phyloP scores from a whole-genome alignment of 305 asterid genomes.

The Fraxinus sp. region DNA sequence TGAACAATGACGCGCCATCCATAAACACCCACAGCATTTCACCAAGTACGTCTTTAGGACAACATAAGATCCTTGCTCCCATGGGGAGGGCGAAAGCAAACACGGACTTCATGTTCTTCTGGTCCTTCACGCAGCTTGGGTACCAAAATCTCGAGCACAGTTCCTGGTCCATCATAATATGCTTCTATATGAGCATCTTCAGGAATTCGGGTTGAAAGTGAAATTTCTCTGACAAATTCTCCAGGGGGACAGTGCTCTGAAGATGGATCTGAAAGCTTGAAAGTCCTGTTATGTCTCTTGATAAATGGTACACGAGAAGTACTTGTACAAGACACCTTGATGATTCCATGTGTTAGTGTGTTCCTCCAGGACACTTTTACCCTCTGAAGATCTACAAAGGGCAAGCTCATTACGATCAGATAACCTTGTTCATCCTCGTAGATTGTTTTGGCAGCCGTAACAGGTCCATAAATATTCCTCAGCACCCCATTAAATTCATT shows the following conservation, averaged over 20 bases:
- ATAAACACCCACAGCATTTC: constrained; percentile 18
- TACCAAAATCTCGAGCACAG: constrained; percentile 77
- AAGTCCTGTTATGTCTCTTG: constrained; percentile 70
- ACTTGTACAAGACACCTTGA: constrained; percentile 70
- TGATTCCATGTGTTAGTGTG: constrained; percentile 67
- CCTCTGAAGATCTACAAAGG: constrained; percentile 79
- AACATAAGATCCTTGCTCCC: constrained; percentile 60
- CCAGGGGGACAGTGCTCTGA: constrained; percentile 93
- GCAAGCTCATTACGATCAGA: constrained; percentile 67
- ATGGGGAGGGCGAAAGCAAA: constrained; percentile 75
- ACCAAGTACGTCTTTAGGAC: constrained; percentile 39
- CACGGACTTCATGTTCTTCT: constrained; percentile 90
- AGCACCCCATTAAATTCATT: constrained; percentile 68
- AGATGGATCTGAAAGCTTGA: constrained; percentile 63
- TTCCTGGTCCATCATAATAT: constrained; percentile 71
- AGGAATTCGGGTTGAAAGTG: constrained; percentile 78
- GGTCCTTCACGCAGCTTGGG: constrained; percentile 73
- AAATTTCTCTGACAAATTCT: constrained; percentile 77
- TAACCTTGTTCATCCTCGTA: constrained; percentile 80
- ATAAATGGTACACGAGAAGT: constrained; percentile 58
- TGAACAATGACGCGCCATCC: constrained; percentile 29
- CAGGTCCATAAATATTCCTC: constrained; percentile 76
- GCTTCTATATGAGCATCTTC: constrained; percentile 90
- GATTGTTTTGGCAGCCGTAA: constrained; percentile 75
- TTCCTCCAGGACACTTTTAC: constrained; percentile 92